Evolutionary conservation across 495 filamentous ascomycete species (phyloP).

Genomic region (Trichoderma asperelloides): DNA sequence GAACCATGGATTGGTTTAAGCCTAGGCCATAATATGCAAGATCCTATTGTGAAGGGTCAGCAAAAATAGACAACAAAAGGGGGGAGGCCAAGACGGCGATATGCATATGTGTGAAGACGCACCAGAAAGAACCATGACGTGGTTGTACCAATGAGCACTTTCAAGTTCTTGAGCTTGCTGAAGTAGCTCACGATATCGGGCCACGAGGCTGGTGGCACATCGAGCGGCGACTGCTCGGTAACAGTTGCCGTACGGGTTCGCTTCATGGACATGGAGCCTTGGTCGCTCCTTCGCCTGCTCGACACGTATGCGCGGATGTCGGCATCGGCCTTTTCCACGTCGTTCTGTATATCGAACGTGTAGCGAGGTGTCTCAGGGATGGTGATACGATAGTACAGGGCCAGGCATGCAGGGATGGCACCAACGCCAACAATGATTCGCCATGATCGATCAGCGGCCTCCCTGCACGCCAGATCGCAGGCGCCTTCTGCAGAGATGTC

Average conservation of each 20-base stretch:
- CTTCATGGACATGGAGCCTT: slow-evolving; percentile 19
- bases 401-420: slow-evolving; percentile 63
- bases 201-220: slow-evolving; percentile 57
- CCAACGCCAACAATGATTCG: slow-evolving; percentile 72
- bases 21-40: slow-evolving; percentile 72
- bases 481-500: slow-evolving; percentile 30
- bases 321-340: slow-evolving; percentile 57
- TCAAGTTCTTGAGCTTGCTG: slow-evolving; percentile 60
- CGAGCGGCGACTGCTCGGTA: slow-evolving; percentile 27
- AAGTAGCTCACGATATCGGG: slow-evolving; percentile 57
- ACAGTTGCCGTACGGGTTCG: neutral
- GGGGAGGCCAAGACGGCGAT: neutral
- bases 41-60: slow-evolving; percentile 18
- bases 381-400: slow-evolving; percentile 68
- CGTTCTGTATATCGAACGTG: slow-evolving; percentile 63
- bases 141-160: slow-evolving; percentile 67
- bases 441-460: slow-evolving; percentile 78
- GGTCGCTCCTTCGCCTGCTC: slow-evolving; percentile 44
- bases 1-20: slow-evolving; percentile 64
- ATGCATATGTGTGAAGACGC: slow-evolving; percentile 22
- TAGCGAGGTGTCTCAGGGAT: slow-evolving; percentile 77
- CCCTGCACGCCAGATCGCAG: slow-evolving; percentile 53
- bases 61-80: neutral
- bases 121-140: slow-evolving; percentile 73
- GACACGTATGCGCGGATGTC: slow-evolving; percentile 59